phyloP scores from a whole-genome alignment of 805 yeast species.

The Lipomyces mesembrius region DNA sequence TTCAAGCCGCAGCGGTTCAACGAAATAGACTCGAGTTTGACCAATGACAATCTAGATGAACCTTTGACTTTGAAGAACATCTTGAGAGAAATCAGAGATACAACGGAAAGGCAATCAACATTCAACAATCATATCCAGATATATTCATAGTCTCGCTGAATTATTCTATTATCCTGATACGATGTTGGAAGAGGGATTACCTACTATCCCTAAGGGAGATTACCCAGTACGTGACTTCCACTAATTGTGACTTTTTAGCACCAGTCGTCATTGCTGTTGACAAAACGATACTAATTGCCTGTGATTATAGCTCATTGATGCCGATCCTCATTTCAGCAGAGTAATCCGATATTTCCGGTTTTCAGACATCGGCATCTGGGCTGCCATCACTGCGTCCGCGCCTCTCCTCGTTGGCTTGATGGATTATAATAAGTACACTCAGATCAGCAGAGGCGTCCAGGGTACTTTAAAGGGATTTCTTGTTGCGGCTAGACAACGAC shows the following conservation, averaged over 20 bases:
- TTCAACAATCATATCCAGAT: background rate
- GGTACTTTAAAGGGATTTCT: conserved; percentile 11
- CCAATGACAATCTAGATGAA: background rate
- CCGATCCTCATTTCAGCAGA: conserved; percentile 74
- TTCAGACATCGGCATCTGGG: conserved; percentile 63
- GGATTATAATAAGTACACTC: conserved; percentile 47
- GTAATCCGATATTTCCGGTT: conserved; percentile 75
- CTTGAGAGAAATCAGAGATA: background rate
- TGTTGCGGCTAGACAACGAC: conserved; percentile 9
- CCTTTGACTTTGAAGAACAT: background rate
- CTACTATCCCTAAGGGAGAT: background rate
- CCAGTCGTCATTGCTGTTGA: background rate
- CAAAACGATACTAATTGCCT: background rate
- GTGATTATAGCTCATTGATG: conserved; percentile 58
- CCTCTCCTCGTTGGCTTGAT: conserved; percentile 54
- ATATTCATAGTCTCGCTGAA: background rate
- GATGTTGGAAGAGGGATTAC: background rate
- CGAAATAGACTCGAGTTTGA: background rate
- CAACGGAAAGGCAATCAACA: background rate
- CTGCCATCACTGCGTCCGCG: conserved; percentile 53
- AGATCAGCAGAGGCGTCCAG: conserved; percentile 34
- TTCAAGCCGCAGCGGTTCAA: background rate
- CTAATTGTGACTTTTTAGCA: background rate
- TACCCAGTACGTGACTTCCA: background rate
- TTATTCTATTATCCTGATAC: background rate